Base-by-base conservation (phyloP, 371 early-diverging fungal genomes). In the Actinomortierella wolfii region DNA sequence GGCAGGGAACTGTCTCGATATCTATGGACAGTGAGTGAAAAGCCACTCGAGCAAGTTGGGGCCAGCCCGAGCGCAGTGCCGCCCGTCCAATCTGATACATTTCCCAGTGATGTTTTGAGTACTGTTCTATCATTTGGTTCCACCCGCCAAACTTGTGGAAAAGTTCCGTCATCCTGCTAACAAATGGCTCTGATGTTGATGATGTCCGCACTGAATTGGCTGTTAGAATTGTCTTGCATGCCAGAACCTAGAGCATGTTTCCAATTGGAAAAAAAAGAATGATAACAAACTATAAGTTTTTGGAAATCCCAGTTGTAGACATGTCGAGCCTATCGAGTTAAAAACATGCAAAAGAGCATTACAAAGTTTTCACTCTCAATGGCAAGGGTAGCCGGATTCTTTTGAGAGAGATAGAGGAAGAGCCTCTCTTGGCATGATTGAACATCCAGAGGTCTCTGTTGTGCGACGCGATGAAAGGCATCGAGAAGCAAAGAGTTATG, bases 21-120 rank as follows among this genome's bases (percentile, higher is more conserved):
- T 15, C 14, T 23, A 46, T 59, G 9, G 66, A 61, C 41, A 63
- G 59, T 11, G 62, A 66, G 25, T 50, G 49, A 2, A 66, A 34
- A 2, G 58, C 63, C n/a, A 40, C 49, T 43, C 45, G 23, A 1
- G 73, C 67, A n/a, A 73, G 23, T 4, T 59, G 44, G 11, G 73
- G 56, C 73, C 73, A 73, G 11, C 73, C 73, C 25, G 67, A 34
- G 50, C 66, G 67, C 28, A 73, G 40, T 5, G 73, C 61, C 29
- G 52, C 61, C 21, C 63, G 59, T 0, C 51, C 67, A 2, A 73
- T 17, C 20, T 62, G 67, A 48, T 73, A 73, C 2, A 73, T 50
- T 7, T 73, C 67, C 73, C 73, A 73, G 6, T 62, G 73, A 44
- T 61, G 57, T n/a, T 46, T 40, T 0, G 59, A 52, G 20, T 51